Base-by-base conservation (phyloP, 2,329 filamentous ascomycete genomes). In the Blastomyces parvus region DNA sequence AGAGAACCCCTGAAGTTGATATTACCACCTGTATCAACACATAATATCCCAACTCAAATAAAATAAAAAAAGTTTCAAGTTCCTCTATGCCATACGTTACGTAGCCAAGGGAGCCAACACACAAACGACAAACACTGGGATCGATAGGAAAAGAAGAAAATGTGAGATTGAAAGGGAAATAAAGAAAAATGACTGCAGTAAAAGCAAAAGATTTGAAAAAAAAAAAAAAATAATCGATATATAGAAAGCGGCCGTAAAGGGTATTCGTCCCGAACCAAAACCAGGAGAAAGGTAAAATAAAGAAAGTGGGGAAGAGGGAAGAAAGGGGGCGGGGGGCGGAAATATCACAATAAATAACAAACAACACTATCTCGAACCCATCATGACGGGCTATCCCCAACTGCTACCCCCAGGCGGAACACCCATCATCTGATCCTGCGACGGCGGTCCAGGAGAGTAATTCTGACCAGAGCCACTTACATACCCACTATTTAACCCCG, bases 401-500 rank as follows among this genome's bases (percentile, higher is more conserved):
- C 61, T 55, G n/a, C 57, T 36, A 4, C 48, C 70, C 8, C 70
- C 69, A 44, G 69, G 64, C 62, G 72, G 73, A 11, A 73, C 63
- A 19, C 68, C 69, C 22, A 75, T 59, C 65, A 74, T 73, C 60
- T 56, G 36, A 70, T 72, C 50, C 68, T 60, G 50, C 25, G 53
- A 53, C 22, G 55, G 60, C 19, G 55, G 64, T 14, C 30, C 60
- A n/a, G 56, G 57, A 2, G 62, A 67, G 53, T 74, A 77, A 52
- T 75, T 68, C 55, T 67, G 68, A n/a, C 71, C 70, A 46, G 72
- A 70, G 6, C 70, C 71, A 59, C 70, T 70, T 25, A 65, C 68
- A 68, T 75, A 77, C 11, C 73, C 72, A 52, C 70, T 74, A 61
- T 71, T 71, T 48, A 77, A 67, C 1, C 71, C 72, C 0, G 75